A percentile compares a stretch with the other conserved stretches of the same genome.
Evolutionary conservation across 148 eudicot genomes (phyloP).

Genomic region (Vaccinium macrocarpon): DNA sequence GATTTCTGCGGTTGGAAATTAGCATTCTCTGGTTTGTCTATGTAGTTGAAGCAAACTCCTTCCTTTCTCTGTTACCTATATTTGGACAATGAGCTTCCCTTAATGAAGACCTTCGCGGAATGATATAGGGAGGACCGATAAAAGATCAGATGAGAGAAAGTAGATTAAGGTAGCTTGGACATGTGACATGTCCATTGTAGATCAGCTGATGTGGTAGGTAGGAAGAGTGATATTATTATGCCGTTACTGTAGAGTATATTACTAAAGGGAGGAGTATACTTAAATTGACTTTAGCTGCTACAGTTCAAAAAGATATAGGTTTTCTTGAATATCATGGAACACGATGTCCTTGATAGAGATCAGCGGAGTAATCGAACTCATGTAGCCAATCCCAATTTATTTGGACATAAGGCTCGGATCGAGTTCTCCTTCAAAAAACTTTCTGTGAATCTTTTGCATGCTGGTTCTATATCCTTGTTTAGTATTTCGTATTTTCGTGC

Average conservation of each 20-base stretch:
- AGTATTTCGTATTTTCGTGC: neutral
- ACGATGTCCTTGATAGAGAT: too few species aligned
- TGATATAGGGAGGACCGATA: neutral
- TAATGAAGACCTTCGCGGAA: neutral
- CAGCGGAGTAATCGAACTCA: too few species aligned
- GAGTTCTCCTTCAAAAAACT: neutral
- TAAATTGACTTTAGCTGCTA: too few species aligned
- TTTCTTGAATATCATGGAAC: too few species aligned
- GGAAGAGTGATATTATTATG: too few species aligned
- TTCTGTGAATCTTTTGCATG: neutral
- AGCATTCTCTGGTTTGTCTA: neutral
- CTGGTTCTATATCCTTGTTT: neutral
- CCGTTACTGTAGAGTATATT: too few species aligned
- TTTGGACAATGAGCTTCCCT: neutral
- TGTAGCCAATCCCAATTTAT: neutral
- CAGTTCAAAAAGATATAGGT: too few species aligned
- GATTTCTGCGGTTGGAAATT: neutral
- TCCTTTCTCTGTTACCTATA: neutral
- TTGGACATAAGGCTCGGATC: neutral
- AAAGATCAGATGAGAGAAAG: neutral
- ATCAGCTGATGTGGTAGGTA: too few species aligned
- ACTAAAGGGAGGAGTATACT: too few species aligned
- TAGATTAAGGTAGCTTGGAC: neutral
- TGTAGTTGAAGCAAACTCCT: neutral
- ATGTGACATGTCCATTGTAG: neutral